A percentile compares a stretch with the other conserved stretches of the same genome.
These are phyloP conservation scores for Ashbya aceris DNA, from an alignment of 1,139 yeast species.

Conservation along the genomic window DNA sequence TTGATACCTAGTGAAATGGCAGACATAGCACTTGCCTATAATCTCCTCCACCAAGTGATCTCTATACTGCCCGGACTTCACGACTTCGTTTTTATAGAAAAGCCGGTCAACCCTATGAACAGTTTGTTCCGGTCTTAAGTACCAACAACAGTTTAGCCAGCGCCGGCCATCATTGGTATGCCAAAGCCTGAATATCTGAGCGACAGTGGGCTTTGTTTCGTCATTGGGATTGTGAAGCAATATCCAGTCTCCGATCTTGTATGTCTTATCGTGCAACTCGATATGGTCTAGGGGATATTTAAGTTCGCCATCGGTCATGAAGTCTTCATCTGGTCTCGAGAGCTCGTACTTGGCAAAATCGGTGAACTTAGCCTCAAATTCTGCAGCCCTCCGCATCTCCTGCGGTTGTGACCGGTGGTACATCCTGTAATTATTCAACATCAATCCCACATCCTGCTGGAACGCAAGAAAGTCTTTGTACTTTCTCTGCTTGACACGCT, in stretches of 20 bases:
- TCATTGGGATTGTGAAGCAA: conserved; percentile 80
- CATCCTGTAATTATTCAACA: conserved; percentile 66
- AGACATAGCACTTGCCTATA: conserved; percentile 88
- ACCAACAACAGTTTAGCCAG: conserved; percentile 96
- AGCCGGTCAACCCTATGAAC: conserved; percentile 85
- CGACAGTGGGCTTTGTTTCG: conserved; percentile 80
- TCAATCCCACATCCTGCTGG: conserved; percentile 62
- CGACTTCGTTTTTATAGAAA: conserved; percentile 88
- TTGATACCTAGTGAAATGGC: conserved; percentile 87
- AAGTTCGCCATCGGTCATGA: conserved; percentile 59
- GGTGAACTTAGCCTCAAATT: conserved; percentile 54
- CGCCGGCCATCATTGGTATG: conserved; percentile 67
- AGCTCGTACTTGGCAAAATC: conserved; percentile 59
- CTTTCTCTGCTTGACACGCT: conserved; percentile 78
- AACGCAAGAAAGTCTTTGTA: conserved; percentile 70
- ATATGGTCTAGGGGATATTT: conserved; percentile 73
- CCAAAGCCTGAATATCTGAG: conserved; percentile 92
- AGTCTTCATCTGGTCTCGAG: conserved; percentile 73
- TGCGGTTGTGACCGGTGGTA: conserved; percentile 52
- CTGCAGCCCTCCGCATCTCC: conserved; percentile 47
- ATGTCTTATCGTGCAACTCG: conserved; percentile 60
- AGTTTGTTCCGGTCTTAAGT: conserved; percentile 94
- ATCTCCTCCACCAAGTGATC: conserved; percentile 86
- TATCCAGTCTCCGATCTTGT: conserved; percentile 93
- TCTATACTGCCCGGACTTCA: conserved; percentile 93